Conservation (phyloP, 495 filamentous ascomycete species). For the Aspergillus saccharolyticus region DNA sequence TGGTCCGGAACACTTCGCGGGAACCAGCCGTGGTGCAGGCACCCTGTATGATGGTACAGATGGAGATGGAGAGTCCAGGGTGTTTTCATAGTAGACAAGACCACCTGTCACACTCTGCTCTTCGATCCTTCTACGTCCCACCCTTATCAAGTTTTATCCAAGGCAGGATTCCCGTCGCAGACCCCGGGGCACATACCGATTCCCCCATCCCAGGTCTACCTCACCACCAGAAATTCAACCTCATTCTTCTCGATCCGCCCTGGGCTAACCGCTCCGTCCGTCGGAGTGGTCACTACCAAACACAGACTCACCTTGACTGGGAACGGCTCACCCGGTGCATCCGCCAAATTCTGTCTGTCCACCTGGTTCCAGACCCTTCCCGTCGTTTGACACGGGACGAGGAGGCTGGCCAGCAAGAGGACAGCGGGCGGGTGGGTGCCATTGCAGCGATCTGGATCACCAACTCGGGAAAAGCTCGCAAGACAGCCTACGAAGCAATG, state of each 20-base stretch:
- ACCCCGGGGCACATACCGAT: neutral
- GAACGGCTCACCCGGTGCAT: constrained; percentile 26
- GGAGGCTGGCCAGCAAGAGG: neutral
- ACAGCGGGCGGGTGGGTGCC: constrained; percentile 1
- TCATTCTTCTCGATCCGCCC: constrained; percentile 85
- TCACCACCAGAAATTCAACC: constrained; percentile 52
- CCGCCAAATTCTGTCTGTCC: constrained; percentile 24
- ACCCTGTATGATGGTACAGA: constrained; percentile 2
- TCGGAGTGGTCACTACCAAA: constrained; percentile 62
- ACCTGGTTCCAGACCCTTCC: constrained; percentile 16
- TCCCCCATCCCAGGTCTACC: constrained; percentile 27
- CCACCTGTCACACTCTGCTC: neutral
- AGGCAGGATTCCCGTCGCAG: constrained; percentile 27
- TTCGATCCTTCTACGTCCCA: constrained; percentile 42
- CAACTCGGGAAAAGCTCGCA: constrained; percentile 60
- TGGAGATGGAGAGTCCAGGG: neutral
- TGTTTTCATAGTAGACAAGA: neutral
- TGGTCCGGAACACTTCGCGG: constrained; percentile 34
- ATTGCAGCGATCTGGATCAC: constrained; percentile 78
- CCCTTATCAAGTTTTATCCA: constrained; percentile 50
- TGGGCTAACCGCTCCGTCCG: constrained; percentile 89
- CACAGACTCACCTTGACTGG: constrained; percentile 37
- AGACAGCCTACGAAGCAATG: constrained; percentile 57
- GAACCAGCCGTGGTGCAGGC: constrained; percentile 22
- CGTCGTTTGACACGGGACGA: neutral